Conservation (phyloP, 805 yeast genomes). For the Ogataea trehaloabstinens region DNA sequence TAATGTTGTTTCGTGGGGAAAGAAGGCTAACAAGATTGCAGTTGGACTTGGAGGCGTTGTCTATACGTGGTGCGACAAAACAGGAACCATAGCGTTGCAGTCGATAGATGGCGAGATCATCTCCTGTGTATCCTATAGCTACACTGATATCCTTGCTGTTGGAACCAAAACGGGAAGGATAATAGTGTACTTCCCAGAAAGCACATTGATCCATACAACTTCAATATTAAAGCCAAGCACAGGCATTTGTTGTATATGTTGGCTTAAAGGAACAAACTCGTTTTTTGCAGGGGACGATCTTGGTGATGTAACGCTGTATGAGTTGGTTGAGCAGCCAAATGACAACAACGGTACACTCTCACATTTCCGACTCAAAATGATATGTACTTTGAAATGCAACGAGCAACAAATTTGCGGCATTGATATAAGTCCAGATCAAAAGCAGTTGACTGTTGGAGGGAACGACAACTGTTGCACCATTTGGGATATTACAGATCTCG, state of each 20-base stretch:
- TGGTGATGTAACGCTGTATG: slow-evolving; percentile 54
- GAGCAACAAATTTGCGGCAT: slow-evolving; percentile 67
- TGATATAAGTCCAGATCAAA: slow-evolving; percentile 51
- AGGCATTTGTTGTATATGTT: slow-evolving; percentile 56
- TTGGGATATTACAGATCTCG: slow-evolving; percentile 58
- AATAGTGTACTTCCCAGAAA: slow-evolving; percentile 31
- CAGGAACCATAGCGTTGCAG: slow-evolving; percentile 45
- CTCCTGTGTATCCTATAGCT: slow-evolving; percentile 58
- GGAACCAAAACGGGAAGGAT: slow-evolving; percentile 61
- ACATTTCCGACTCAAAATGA: slow-evolving; percentile 13
- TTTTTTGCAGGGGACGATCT: slow-evolving; percentile 64
- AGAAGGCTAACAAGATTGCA: slow-evolving; percentile 45
- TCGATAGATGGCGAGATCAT: slow-evolving; percentile 41
- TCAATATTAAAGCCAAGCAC: slow-evolving; percentile 29
- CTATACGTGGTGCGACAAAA: slow-evolving; percentile 59
- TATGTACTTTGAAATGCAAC: slow-evolving; percentile 41
- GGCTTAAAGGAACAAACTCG: slow-evolving; percentile 47
- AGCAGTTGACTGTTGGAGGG: slow-evolving; percentile 74
- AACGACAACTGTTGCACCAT: slow-evolving; percentile 79
- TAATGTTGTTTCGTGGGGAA: slow-evolving; percentile 73
- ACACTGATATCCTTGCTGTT: slow-evolving; percentile 44
- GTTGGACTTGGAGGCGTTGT: slow-evolving; percentile 64
- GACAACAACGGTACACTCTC: slow-evolving; percentile 1
- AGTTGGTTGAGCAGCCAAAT: slow-evolving; percentile 18
- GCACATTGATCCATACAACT: slow-evolving; percentile 19